A percentile compares a stretch with the other conserved stretches of the same genome.
Conservation (phyloP, 345 rosid genomes). For the Eutrema heterophyllum region DNA sequence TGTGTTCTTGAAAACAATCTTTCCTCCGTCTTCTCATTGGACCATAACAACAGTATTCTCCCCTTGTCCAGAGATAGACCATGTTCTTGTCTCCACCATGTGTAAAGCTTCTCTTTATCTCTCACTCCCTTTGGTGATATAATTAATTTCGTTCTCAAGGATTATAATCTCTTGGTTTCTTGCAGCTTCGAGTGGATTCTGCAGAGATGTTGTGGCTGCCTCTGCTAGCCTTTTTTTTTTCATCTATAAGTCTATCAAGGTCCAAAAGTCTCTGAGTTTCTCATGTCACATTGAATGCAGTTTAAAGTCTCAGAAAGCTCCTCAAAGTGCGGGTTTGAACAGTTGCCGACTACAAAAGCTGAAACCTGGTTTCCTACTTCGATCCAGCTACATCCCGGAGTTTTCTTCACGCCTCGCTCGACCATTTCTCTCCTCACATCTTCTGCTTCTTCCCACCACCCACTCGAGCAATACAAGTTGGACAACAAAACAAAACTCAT, state of each 20-base stretch:
- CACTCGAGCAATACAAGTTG: conserved; percentile 55
- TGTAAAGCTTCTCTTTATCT: conserved; percentile 1
- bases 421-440: conserved; percentile 55
- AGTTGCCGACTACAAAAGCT: conserved; percentile 48
- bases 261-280: conserved; percentile 22
- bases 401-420: conserved; percentile 60
- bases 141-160: neutral
- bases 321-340: conserved; percentile 29
- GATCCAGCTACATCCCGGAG: conserved; percentile 82
- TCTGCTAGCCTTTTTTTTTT: neutral
- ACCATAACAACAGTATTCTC: neutral
- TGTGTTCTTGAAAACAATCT: conserved; percentile 2
- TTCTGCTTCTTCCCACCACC: conserved; percentile 78
- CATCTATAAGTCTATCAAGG: neutral
- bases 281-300: conserved; percentile 49
- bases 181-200: conserved; percentile 28
- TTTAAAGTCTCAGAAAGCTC: conserved; percentile 34
- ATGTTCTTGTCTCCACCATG: conserved; percentile 24
- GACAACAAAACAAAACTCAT: conserved; percentile 62
- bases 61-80: conserved; percentile 15
- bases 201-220: conserved; percentile 22
- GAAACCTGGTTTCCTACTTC: conserved; percentile 50
- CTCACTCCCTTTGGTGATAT: neutral
- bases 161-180: neutral
- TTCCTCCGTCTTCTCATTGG: conserved; percentile 15